These are phyloP conservation scores for Pseudogymnoascus sp. DNA, from an alignment of 2,329 filamentous ascomycete genomes.

Conservation along the genomic window DNA sequence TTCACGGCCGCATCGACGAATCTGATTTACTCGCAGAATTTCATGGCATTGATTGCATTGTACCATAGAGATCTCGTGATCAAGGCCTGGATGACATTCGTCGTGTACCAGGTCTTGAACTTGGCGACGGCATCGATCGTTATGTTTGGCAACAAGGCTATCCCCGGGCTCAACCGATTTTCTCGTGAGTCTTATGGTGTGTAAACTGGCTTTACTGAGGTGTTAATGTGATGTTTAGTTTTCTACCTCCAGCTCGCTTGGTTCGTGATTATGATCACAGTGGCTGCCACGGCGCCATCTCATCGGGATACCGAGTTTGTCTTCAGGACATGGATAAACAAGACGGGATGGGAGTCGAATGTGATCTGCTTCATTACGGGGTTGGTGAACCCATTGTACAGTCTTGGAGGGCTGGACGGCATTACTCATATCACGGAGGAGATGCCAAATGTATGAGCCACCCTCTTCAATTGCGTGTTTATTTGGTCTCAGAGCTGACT, in stretches of 20 bases:
- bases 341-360: constrained; percentile 41
- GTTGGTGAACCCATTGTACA: constrained; percentile 39
- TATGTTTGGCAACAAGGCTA: constrained; percentile 39
- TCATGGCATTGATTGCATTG: constrained; percentile 35
- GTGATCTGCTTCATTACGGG: constrained; percentile 43
- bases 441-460: constrained; percentile 35
- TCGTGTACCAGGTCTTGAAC: constrained; percentile 37
- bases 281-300: constrained; percentile 37
- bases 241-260: constrained; percentile 40
- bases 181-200: constrained; percentile 25
- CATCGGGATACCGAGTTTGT: constrained; percentile 40
- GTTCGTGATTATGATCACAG: constrained; percentile 39
- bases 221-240: constrained; percentile 19
- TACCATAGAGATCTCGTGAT: constrained; percentile 33
- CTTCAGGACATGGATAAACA: constrained; percentile 43
- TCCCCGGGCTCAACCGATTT: constrained; percentile 36
- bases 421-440: constrained; percentile 43
- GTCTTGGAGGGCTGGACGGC: constrained; percentile 39
- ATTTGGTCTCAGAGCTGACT: neutral
- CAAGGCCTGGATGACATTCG: constrained; percentile 40
- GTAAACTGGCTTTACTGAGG: neutral
- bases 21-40: constrained; percentile 34
- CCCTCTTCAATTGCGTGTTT: neutral
- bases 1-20: constrained; percentile 25
- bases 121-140: constrained; percentile 35